A percentile compares a stretch with the other conserved stretches of the same genome.
These are phyloP conservation scores for Bruguiera hainesii DNA, from an alignment of 441 rosid genomes.

Conservation along the genomic window DNA sequence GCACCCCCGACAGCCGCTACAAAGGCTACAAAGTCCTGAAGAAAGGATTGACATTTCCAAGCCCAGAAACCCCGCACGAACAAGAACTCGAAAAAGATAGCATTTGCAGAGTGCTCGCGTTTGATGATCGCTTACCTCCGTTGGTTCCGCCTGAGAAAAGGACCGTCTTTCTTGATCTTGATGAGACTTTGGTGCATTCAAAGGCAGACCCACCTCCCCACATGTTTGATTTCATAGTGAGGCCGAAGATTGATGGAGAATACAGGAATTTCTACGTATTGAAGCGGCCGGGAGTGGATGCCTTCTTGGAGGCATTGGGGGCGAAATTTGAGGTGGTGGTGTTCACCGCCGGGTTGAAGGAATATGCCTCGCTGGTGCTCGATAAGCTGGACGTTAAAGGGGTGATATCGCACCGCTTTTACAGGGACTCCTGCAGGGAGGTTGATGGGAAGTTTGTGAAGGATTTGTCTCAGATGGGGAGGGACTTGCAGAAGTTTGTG, in stretches of 20 bases:
- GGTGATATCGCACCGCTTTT: slow-evolving; percentile 51
- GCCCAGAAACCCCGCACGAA: slow-evolving; percentile 6
- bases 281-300: slow-evolving; percentile 83
- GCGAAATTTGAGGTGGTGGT: slow-evolving; percentile 64
- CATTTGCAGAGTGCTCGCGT: slow-evolving; percentile 21
- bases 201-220: slow-evolving; percentile 57
- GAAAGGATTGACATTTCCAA: slow-evolving; percentile 1
- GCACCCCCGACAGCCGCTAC: slow-evolving; percentile 28
- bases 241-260: slow-evolving; percentile 62
- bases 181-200: slow-evolving; percentile 80
- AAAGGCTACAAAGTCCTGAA: slow-evolving; percentile 56
- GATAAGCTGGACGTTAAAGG: slow-evolving; percentile 51
- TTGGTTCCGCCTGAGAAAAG: slow-evolving; percentile 32
- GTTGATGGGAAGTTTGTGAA: slow-evolving; percentile 63
- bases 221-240: slow-evolving; percentile 55
- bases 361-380: slow-evolving; percentile 69
- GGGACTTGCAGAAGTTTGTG: slow-evolving; percentile 52
- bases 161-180: slow-evolving; percentile 83
- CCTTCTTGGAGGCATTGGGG: slow-evolving; percentile 48
- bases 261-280: slow-evolving; percentile 58
- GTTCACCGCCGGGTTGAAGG: slow-evolving; percentile 79
- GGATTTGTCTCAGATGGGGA: slow-evolving; percentile 59
- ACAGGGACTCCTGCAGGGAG: slow-evolving; percentile 60
- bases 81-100: slow-evolving; percentile 8
- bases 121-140: slow-evolving; percentile 38